These are phyloP conservation scores for Penicillium taxi DNA, from an alignment of 495 filamentous ascomycete genomes.

Conservation along the genomic window DNA sequence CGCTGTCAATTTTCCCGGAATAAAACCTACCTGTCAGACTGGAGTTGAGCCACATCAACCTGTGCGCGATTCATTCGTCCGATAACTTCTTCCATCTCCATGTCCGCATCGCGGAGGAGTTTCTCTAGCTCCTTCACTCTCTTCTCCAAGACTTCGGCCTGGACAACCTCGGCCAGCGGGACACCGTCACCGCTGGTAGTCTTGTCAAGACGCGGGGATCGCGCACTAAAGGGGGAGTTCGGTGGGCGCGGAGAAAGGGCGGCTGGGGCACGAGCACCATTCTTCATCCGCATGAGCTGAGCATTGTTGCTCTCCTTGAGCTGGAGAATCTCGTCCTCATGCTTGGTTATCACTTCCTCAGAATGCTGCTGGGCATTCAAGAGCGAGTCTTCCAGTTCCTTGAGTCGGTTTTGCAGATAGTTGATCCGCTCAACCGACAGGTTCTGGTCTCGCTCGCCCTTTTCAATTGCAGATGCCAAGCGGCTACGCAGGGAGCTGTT, in stretches of 20 bases:
- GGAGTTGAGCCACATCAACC: slow-evolving; percentile 86
- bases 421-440: slow-evolving; percentile 73
- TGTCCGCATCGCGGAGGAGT: slow-evolving; percentile 71
- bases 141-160: slow-evolving; percentile 64
- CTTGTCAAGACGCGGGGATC: slow-evolving; percentile 50
- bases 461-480: slow-evolving; percentile 76
- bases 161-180: slow-evolving; percentile 52
- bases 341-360: slow-evolving; percentile 70
- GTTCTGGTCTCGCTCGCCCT: slow-evolving; percentile 79
- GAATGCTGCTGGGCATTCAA: slow-evolving; percentile 75
- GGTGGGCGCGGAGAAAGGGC: slow-evolving; percentile 46
- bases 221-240: slow-evolving; percentile 51
- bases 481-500: slow-evolving; percentile 69
- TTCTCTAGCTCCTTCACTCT: slow-evolving; percentile 74
- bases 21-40: slow-evolving; percentile 67
- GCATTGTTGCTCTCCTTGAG: slow-evolving; percentile 70
- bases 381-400: slow-evolving; percentile 74
- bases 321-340: slow-evolving; percentile 75
- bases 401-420: slow-evolving; percentile 69
- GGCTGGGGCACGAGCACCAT: slow-evolving; percentile 35
- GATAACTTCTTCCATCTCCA: slow-evolving; percentile 92
- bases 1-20: slow-evolving; percentile 9
- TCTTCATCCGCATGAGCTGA: slow-evolving; percentile 70
- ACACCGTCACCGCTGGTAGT: slow-evolving; percentile 51
- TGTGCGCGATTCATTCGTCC: slow-evolving; percentile 87